These are phyloP conservation scores for Ambrosiella cleistominuta DNA, from an alignment of 2,329 filamentous ascomycete species.

Conservation along the genomic window DNA sequence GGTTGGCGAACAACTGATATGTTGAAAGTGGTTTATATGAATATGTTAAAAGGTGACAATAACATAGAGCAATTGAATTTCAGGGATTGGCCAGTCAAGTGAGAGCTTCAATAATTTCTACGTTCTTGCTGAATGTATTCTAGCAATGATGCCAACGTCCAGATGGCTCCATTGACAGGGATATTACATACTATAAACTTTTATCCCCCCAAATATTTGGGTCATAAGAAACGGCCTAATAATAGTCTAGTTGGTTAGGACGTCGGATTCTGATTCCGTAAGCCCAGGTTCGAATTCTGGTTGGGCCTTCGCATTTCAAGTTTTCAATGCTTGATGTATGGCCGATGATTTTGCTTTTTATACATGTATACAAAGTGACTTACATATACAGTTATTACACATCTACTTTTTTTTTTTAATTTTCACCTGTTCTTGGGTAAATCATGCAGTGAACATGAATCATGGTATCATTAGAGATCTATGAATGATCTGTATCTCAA, in stretches of 20 bases:
- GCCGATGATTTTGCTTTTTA: neutral
- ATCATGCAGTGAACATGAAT: too few relatives aligned
- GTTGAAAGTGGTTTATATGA: too few relatives aligned
- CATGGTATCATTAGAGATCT: too few relatives aligned
- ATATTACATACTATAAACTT: neutral
- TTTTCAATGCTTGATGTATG: too few relatives aligned
- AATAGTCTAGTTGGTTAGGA: conserved; percentile 14
- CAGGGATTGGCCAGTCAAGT: neutral
- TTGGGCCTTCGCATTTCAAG: conserved; percentile 3
- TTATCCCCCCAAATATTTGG: too few relatives aligned
- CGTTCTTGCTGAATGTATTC: neutral
- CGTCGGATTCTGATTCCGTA: conserved; percentile 13
- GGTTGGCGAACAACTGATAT: too few relatives aligned
- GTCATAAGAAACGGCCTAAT: conserved; percentile 2
- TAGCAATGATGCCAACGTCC: neutral
- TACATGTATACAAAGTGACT: neutral
- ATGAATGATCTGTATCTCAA: neutral
- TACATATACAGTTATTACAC: neutral
- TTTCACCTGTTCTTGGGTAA: neutral
- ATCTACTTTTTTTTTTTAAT: neutral
- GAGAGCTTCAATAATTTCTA: neutral
- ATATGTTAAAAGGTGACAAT: too few relatives aligned
- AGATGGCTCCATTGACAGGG: neutral
- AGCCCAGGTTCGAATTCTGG: conserved; percentile 13
- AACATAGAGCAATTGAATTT: too few relatives aligned